Evolutionary conservation across 805 yeast species (phyloP).

Genomic region (Candida germanica): DNA sequence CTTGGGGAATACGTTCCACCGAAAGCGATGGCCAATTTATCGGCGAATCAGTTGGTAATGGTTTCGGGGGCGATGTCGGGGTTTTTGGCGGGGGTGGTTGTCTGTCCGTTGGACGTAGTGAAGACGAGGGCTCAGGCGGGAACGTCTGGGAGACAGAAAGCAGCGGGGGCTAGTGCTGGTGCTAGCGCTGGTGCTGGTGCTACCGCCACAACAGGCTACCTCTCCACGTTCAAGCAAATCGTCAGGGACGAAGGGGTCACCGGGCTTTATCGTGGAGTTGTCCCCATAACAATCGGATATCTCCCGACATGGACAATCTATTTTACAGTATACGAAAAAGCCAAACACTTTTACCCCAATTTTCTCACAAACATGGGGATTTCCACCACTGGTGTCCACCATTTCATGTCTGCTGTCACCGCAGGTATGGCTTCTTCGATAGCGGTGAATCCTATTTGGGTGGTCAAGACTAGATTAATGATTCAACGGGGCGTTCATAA

Average conservation of each 20-base stretch:
- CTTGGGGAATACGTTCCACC: conserved; percentile 21
- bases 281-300: conserved; percentile 91
- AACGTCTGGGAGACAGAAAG: conserved; percentile 19
- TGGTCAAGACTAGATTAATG: conserved; percentile 93
- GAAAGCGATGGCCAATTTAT: conserved; percentile 19
- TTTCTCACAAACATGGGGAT: conserved; percentile 28
- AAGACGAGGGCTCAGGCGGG: conserved; percentile 95
- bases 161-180: too few species aligned
- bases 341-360: conserved; percentile 55
- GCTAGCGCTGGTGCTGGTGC: conserved; percentile 3
- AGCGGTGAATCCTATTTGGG: conserved; percentile 95
- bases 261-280: conserved; percentile 86
- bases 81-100: conserved; percentile 79
- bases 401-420: conserved; percentile 65
- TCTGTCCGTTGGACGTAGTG: conserved; percentile 94
- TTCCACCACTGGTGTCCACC: conserved; percentile 28
- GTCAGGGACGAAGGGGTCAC: conserved; percentile 71
- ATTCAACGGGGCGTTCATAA: conserved; percentile 58
- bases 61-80: conserved; percentile 94
- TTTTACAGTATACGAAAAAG: conserved; percentile 82
- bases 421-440: conserved; percentile 88
- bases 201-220: conserved; percentile 41
- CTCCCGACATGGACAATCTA: conserved; percentile 98
- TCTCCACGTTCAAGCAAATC: conserved; percentile 64
- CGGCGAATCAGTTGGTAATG: conserved; percentile 63